phyloP scores from a whole-genome alignment of 2,329 filamentous ascomycete genomes.

The Pseudogymnoascus sp. region DNA sequence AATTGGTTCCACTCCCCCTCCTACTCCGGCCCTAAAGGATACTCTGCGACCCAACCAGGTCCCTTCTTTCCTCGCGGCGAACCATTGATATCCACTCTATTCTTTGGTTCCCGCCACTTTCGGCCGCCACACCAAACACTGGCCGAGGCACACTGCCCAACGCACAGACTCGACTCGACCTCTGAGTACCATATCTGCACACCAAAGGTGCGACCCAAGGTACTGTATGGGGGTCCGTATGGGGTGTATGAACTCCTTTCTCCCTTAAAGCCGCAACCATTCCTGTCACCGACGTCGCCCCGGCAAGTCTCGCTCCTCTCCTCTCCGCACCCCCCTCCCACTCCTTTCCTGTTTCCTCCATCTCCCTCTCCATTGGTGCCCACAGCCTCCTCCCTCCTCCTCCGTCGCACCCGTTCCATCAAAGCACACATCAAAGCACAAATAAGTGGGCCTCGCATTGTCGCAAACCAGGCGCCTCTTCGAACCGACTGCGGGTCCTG shows the following conservation, averaged over 20 bases:
- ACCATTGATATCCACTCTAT: background rate
- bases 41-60: background rate
- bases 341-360: background rate
- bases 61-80: background rate
- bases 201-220: background rate
- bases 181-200: slow-evolving; percentile 17
- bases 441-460: background rate
- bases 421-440: background rate
- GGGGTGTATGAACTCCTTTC: background rate
- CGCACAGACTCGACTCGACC: background rate
- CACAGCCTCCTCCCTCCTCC: background rate
- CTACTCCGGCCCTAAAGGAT: background rate
- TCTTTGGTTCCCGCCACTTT: background rate
- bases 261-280: background rate
- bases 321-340: background rate
- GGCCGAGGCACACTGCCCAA: background rate
- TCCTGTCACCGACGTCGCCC: background rate
- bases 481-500: background rate
- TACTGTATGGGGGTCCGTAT: background rate
- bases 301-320: background rate
- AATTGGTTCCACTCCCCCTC: background rate
- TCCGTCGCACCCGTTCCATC: too few relatives aligned
- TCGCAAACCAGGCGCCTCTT: background rate
- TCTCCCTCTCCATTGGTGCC: background rate
- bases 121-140: background rate